Evolutionary conservation across 2,329 filamentous ascomycete genomes (phyloP).

Genomic region (Sarocladiaceae sp.): DNA sequence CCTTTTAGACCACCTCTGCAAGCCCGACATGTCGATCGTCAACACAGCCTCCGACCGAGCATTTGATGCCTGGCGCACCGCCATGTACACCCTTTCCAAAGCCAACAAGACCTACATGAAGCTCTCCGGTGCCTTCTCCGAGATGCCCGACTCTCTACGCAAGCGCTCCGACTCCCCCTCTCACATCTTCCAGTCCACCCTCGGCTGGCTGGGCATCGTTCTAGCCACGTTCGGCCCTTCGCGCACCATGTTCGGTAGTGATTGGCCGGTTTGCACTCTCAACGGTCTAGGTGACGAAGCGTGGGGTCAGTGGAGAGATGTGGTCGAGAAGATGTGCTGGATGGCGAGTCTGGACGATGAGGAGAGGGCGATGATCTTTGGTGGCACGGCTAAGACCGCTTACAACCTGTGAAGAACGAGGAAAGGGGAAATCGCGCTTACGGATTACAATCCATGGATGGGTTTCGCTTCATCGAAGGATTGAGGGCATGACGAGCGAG

Average conservation of each 20-base stretch:
- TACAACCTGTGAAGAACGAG: conserved; percentile 49
- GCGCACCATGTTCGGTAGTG: conserved; percentile 84
- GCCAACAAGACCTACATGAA: conserved; percentile 77
- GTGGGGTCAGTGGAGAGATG: conserved; percentile 71
- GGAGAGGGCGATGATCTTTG: conserved; percentile 66
- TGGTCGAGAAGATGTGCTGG: conserved; percentile 65
- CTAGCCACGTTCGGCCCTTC: conserved; percentile 67
- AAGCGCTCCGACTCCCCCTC: conserved; percentile 35
- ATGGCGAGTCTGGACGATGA: conserved; percentile 57
- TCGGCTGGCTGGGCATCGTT: conserved; percentile 68
- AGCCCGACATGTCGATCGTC: conserved; percentile 69
- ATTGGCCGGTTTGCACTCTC: conserved; percentile 89
- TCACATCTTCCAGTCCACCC: conserved; percentile 58
- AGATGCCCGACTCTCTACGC: conserved; percentile 60
- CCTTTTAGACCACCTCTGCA: conserved; percentile 76
- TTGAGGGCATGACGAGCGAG: neutral
- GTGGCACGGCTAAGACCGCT: conserved; percentile 65
- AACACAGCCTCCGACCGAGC: conserved; percentile 50
- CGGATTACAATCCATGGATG: no score
- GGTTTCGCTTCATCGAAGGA: no score
- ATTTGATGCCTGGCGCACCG: conserved; percentile 65
- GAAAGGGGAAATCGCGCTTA: neutral
- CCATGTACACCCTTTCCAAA: conserved; percentile 63
- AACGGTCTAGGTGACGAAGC: conserved; percentile 43
- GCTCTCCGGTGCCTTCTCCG: conserved; percentile 80